Base-by-base conservation (phyloP, 2,329 filamentous ascomycete species). In the Fusarium poae region DNA sequence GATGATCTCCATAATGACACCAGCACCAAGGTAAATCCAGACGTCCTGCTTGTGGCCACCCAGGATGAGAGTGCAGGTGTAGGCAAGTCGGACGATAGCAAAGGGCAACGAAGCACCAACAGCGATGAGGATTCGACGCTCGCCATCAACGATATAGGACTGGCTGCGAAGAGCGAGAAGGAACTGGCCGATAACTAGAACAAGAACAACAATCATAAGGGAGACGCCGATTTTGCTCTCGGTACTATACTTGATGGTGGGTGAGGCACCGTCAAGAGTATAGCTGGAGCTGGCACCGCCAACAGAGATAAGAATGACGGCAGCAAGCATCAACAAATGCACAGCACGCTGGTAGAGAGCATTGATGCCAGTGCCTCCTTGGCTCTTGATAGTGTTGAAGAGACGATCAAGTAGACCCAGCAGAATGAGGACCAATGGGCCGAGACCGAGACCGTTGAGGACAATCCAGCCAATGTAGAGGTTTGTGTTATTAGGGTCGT, bases 51-150 rank as follows among this genome's bases (percentile, higher is more conserved):
- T 66, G n/a, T 73, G 62, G 50, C 65, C 67, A 4, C 69, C 75
- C 42, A 78, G 72, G 30, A 79, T 73, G 45, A 77, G 57, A 34
- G 73, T 20, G 43, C 68, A 75, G 20, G 76, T 72, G 61, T 79
- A 80, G 13, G 62, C 60, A 20, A 79, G 70, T 30, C 77, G 76
- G 20, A 79, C 76, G 10, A 77, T 45, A 42, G 78, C 74, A 53
- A 79, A 78, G 5, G 78, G 78, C 11, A 79, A 51, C 43, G 77
- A 78, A 27, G 70, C 58, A n/a, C 71, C 50, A 42, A 82, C 76
- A 15, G 77, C 78, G 29, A 85, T 79, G 12, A 89, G 77, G 40
- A 89, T 82, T 18, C 84, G 82, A 64, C 84, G 83, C 74, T 89
- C 87, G n/a, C 87, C 80, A 62, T 86, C 74, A 37, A 80, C 81